Evolutionary conservation across 2,329 filamentous ascomycete genomes (phyloP).

Genomic region (Fusarium bulbicola): DNA sequence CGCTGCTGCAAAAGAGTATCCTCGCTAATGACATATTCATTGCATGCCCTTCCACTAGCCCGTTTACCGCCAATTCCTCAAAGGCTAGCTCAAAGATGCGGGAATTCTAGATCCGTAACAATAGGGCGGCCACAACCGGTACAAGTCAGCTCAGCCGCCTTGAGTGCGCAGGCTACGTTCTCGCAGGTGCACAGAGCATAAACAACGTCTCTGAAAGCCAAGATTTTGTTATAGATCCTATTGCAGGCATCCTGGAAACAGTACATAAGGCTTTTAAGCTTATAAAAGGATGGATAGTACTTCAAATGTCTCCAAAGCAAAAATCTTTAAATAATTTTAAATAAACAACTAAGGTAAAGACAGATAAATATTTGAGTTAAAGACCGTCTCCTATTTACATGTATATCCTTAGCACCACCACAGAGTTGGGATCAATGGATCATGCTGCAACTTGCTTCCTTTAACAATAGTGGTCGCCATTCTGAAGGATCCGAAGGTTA

Average conservation of each 20-base stretch:
- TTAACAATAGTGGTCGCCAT: background rate
- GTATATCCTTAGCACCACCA: background rate
- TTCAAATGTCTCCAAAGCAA: accelerated
- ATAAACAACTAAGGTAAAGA: accelerated
- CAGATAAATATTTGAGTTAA: background rate
- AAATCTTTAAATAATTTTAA: accelerated
- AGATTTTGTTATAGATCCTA: accelerated
- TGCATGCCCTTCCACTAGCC: accelerated
- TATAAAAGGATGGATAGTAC: accelerated
- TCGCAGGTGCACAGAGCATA: accelerated
- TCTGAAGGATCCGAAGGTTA: background rate
- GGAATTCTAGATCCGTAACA: accelerated
- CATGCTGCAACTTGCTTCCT: background rate
- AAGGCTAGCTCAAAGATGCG: accelerated
- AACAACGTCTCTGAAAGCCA: too few species aligned
- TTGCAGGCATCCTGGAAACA: accelerated
- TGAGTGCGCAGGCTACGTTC: too few species aligned
- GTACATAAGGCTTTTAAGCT: accelerated
- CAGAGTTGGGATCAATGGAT: accelerated
- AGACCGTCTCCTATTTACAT: background rate
- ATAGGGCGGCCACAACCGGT: accelerated
- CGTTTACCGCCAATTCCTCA: accelerated
- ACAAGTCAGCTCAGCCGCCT: too few species aligned
- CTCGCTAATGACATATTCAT: accelerated
- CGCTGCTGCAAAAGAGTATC: accelerated